These are phyloP conservation scores for Leishmania martiniquensis DNA, from an alignment of 208 protist species.

Conservation along the genomic window DNA sequence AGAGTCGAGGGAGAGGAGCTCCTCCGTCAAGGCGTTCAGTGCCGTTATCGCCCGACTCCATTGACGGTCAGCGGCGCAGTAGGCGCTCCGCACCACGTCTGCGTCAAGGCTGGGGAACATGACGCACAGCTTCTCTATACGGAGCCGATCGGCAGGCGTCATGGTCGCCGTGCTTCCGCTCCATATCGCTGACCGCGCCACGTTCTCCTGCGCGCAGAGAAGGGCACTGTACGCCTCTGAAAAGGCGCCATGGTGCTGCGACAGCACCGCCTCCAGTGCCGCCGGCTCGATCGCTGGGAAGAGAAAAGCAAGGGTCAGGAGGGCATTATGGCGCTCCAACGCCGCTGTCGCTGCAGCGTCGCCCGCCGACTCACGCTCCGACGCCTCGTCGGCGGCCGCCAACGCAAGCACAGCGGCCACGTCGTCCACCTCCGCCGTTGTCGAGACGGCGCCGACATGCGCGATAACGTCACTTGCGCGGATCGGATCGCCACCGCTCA, in stretches of 20 bases:
- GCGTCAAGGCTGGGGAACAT: constrained; percentile 61
- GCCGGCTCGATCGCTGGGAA: constrained; percentile 60
- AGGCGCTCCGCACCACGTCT: constrained; percentile 57
- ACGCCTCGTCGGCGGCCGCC: constrained; percentile 55
- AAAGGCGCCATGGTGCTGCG: constrained; percentile 43
- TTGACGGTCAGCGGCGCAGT: constrained; percentile 35
- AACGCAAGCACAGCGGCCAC: constrained; percentile 45
- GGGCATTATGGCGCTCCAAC: constrained; percentile 33
- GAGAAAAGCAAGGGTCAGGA: constrained; percentile 73
- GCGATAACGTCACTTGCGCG: constrained; percentile 41
- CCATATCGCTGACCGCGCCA: constrained; percentile 42
- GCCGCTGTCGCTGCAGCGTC: constrained; percentile 15
- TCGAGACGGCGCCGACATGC: constrained; percentile 15
- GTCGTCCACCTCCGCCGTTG: constrained; percentile 12
- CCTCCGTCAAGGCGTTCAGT: constrained; percentile 58
- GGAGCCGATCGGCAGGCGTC: constrained; percentile 47
- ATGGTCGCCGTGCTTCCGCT: constrained; percentile 38
- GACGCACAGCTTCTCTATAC: constrained; percentile 43
- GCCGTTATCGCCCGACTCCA: constrained; percentile 37
- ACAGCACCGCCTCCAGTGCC: constrained; percentile 59
- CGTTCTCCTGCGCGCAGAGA: constrained; percentile 56
- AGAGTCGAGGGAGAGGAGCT: constrained; percentile 39
- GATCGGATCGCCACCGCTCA: constrained; percentile 40
- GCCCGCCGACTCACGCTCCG: constrained; percentile 26
- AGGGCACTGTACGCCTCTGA: constrained; percentile 62